Conservation (phyloP, 345 rosid genomes). For the Populus pruinosa region DNA sequence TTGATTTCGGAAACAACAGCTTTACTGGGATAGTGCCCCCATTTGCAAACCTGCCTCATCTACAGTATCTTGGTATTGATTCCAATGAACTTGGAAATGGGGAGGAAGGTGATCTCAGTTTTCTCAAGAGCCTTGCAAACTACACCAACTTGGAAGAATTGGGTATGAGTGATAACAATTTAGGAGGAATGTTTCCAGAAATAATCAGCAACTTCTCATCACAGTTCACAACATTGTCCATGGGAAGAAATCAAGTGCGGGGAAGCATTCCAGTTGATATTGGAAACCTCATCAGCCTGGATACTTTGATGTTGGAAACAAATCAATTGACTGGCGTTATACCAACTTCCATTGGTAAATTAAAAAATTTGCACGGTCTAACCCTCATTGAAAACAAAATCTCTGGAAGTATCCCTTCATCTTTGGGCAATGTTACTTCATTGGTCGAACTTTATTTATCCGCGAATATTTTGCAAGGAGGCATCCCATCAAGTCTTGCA, state of each 20-base stretch:
- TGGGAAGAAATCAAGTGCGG: background rate
- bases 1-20: background rate
- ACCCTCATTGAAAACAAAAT: background rate
- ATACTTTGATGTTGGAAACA: background rate
- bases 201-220: constrained; percentile 12
- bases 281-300: constrained; percentile 21
- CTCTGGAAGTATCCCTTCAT: constrained; percentile 9
- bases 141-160: background rate
- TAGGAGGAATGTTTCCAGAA: constrained; percentile 4
- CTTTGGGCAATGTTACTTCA: background rate
- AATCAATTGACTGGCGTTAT: constrained; percentile 15
- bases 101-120: constrained; percentile 1
- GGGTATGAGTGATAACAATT: background rate
- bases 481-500: constrained; percentile 2
- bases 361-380: background rate
- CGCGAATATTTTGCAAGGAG: constrained; percentile 9
- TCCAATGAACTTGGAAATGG: background rate
- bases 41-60: constrained; percentile 1
- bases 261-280: constrained; percentile 7
- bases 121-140: constrained; percentile 6
- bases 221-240: accelerated
- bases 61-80: background rate
- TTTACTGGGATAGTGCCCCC: constrained; percentile 11
- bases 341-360: background rate
- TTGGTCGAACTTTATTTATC: background rate